Conservation (phyloP, 768 basidiomycete species). For the Lactarius pseudohatsudake region DNA sequence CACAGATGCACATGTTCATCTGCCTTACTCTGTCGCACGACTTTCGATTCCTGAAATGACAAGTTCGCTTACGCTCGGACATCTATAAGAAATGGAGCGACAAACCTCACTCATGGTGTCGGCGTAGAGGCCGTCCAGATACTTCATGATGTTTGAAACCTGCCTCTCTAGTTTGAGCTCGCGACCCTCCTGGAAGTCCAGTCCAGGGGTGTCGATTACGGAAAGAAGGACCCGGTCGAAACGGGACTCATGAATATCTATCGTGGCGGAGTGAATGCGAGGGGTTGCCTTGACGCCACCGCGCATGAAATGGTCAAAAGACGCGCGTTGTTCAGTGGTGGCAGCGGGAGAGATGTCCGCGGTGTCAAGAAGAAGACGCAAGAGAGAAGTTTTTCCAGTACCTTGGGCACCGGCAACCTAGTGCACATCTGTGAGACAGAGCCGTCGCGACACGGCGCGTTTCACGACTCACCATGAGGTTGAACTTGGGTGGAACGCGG, state of each 20-base stretch:
- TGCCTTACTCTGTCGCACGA: conserved; percentile 80
- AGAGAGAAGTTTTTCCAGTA: conserved; percentile 82
- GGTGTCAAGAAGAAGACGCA: conserved; percentile 79
- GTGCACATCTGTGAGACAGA: not conserved
- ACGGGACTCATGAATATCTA: conserved; percentile 83
- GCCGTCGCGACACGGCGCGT: not conserved
- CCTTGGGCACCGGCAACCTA: conserved; percentile 80
- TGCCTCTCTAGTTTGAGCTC: conserved; percentile 80
- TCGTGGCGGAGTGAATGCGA: conserved; percentile 62
- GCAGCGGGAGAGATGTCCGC: conserved; percentile 78
- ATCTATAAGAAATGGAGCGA: conserved; percentile 17
- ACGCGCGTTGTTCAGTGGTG: conserved; percentile 68
- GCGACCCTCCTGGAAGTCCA: conserved; percentile 70
- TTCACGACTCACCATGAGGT: conserved; percentile 65
- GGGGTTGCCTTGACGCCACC: conserved; percentile 60
- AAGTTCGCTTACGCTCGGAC: not conserved
- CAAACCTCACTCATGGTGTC: conserved; percentile 85
- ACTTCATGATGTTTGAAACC: conserved; percentile 70
- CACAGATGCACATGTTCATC: conserved; percentile 90
- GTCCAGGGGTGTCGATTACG: conserved; percentile 83
- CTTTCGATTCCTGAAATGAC: conserved; percentile 73
- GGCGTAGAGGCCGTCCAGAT: conserved; percentile 77
- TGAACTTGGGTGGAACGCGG: conserved; percentile 75
- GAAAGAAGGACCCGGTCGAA: conserved; percentile 77
- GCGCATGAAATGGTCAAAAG: conserved; percentile 63